Conservation (phyloP, 306 rosid species). For the Cicer chorassanicum region DNA sequence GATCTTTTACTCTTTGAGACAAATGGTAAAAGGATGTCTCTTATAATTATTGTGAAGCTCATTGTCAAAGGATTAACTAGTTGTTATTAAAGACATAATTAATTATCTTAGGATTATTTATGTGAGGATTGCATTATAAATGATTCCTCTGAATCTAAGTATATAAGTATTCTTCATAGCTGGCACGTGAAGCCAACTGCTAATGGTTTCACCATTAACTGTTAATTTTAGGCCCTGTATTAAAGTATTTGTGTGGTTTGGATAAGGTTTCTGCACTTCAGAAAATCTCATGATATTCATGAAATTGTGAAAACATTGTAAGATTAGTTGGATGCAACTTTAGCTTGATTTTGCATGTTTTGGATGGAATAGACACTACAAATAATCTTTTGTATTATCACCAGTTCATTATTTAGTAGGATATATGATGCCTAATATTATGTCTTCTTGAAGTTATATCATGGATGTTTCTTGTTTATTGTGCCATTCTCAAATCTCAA, state of each 20-base stretch:
- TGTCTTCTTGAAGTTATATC: conserved; percentile 18
- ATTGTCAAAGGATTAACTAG: neutral
- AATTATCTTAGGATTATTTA: neutral
- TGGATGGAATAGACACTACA: conserved; percentile 4
- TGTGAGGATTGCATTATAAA: neutral
- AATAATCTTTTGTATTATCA: conserved; percentile 15
- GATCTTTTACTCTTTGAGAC: neutral
- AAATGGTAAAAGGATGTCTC: neutral
- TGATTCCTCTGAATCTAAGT: neutral
- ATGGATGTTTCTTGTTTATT: conserved; percentile 16
- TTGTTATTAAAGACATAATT: neutral
- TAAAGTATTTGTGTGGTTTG: neutral
- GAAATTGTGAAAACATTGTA: conserved; percentile 17
- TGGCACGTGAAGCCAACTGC: neutral
- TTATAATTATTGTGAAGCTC: neutral
- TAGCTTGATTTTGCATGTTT: conserved; percentile 24
- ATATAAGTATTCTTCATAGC: neutral
- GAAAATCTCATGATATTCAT: conserved; percentile 1
- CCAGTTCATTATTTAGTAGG: conserved; percentile 6
- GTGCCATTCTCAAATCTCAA: conserved; percentile 11
- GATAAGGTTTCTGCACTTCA: conserved; percentile 2
- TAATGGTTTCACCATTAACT: neutral
- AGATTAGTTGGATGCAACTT: conserved; percentile 21
- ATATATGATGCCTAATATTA: neutral
- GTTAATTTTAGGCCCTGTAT: neutral